Evolutionary conservation across 192 early-diverging fungal genomes (phyloP).

Genomic region (Backusella luteola): DNA sequence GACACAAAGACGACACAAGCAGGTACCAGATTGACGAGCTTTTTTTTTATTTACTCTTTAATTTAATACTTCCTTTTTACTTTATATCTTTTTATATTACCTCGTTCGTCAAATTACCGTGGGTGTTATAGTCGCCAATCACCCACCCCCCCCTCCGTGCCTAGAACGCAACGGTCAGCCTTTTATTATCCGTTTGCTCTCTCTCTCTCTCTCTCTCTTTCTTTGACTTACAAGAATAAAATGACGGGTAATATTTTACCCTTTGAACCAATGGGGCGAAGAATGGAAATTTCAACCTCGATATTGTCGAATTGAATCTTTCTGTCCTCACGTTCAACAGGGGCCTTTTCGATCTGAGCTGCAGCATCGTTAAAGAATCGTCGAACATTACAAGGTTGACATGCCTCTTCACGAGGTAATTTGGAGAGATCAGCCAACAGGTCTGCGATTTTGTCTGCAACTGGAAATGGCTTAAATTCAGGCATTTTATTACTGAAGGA

Average conservation of each 20-base stretch:
- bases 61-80: background rate
- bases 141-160: slow-evolving; percentile 19
- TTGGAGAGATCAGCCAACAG: background rate
- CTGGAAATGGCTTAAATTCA: background rate
- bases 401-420: background rate
- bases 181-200: background rate
- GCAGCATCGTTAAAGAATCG: background rate
- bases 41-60: background rate
- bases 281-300: slow-evolving; percentile 1
- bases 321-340: slow-evolving; percentile 5
- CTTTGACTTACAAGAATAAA: slow-evolving; percentile 11
- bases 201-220: background rate
- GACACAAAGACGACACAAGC: slow-evolving; percentile 5
- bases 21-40: background rate
- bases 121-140: background rate
- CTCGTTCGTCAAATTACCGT: slow-evolving; percentile 5
- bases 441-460: background rate
- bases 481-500: background rate
- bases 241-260: slow-evolving; percentile 9
- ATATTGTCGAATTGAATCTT: slow-evolving; percentile 12
- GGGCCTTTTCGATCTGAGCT: slow-evolving; percentile 7
- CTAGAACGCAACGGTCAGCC: background rate
- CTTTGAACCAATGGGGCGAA: slow-evolving; percentile 13
- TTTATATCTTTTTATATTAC: background rate
- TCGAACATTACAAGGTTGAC: background rate